Base-by-base conservation (phyloP, 2,329 filamentous ascomycete species). In the Xylaria sp. region DNA sequence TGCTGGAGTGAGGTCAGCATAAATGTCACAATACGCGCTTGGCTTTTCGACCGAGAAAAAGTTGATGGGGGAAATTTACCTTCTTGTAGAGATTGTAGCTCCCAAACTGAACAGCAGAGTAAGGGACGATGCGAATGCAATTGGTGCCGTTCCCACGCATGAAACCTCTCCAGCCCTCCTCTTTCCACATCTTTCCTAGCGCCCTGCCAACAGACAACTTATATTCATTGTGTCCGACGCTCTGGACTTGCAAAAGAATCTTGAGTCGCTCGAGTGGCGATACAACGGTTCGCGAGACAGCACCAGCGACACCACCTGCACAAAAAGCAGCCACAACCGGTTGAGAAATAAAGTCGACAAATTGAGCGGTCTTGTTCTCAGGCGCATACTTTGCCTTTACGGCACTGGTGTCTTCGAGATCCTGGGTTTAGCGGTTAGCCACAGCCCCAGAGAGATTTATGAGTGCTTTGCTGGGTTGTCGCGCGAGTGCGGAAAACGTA, bases 101-200 rank as follows among this genome's bases (percentile, higher is more conserved):
- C 74, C 95, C 95, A 80, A 99, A 99, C 78, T 99, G 96, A 46
- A 98, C 96, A 12, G 96, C 96, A 58, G 95, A 98, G 80, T 99
- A 99, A 4, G 96, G 96, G 60, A 99, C 93, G 73, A 99, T 99
- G 70, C 96, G 93, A 76, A 99, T 93, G 85, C 96, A 99, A 81
- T 99, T 99, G 69, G 94, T 97, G 71, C 96, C 96, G 79, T 99
- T 99, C 60, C 96, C 96, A 73, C 94, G 90, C 94, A 99, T 97
- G 81, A 98, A 97, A 0, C 96, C 96, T 79, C 90, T 90, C 93
- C 94, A 98, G 63, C 96, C 96, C 81, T 99, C 96, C 79, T 99
- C 96, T 74, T 86, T 90, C 90, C 95, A 97, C 91, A 99, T 99
- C 81, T 99, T 99, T 48, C 83, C 87, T 71, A 99, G 84, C 4